Conservation (phyloP, 202 grass and related monocot genomes). For the Cymbopogon flexuosus region DNA sequence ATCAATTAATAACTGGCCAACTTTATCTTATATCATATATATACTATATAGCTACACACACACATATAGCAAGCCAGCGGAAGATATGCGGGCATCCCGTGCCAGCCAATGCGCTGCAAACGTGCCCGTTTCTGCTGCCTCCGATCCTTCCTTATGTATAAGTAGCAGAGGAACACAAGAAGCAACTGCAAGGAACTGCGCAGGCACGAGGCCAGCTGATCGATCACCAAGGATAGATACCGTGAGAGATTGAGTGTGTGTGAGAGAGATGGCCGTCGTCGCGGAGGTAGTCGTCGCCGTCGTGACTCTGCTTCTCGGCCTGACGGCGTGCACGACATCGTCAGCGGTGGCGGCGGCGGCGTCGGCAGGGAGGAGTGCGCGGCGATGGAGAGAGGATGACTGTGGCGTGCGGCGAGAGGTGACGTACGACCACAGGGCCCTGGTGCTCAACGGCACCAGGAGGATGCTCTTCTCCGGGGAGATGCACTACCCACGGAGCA, state of each 20-base stretch:
- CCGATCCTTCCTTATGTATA: background rate
- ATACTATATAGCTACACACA: too few species aligned
- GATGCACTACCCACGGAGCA: conserved; percentile 78
- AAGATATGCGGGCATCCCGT: background rate
- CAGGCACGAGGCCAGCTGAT: background rate
- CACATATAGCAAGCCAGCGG: background rate
- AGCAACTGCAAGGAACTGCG: background rate
- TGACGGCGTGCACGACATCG: background rate
- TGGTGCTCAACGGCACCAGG: conserved; percentile 58
- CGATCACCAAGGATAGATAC: background rate
- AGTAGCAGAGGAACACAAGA: background rate
- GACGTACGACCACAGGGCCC: conserved; percentile 60
- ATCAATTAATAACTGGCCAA: background rate
- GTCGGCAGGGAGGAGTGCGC: background rate
- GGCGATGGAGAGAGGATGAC: too few species aligned
- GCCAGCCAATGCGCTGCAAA: background rate
- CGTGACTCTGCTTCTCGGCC: background rate
- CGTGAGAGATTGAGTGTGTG: background rate
- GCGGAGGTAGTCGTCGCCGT: background rate
- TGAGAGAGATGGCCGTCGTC: background rate
- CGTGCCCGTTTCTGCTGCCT: background rate
- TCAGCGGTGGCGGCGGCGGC: too few species aligned
- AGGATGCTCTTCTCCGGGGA: conserved; percentile 75
- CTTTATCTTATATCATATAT: background rate
- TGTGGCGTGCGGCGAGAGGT: conserved; percentile 32